Evolutionary conservation across 495 filamentous ascomycete species (phyloP).

Genomic region (Aspergillus bertholletiae): DNA sequence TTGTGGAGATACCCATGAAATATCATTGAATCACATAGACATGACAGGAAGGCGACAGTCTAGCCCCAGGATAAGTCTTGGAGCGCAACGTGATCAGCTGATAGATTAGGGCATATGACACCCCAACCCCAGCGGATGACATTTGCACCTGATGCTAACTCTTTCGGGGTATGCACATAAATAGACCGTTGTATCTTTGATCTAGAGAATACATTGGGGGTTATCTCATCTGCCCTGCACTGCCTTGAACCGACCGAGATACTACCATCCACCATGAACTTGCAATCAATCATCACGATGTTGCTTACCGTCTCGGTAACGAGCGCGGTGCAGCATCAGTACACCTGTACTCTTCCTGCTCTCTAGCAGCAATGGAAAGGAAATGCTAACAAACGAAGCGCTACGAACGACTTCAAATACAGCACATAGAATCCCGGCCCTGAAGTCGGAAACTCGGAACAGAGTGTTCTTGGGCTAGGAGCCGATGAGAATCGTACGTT

Average conservation of each 20-base stretch:
- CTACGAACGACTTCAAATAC: neutral
- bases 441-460: neutral
- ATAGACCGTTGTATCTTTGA: neutral
- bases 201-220: too few species aligned
- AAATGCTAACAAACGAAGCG: neutral
- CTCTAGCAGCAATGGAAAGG: neutral
- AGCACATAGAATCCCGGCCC: neutral
- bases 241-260: too few species aligned
- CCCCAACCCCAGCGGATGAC: neutral
- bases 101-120: neutral
- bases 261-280: neutral
- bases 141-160: neutral
- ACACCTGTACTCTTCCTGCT: neutral
- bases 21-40: too few species aligned
- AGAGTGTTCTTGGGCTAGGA: neutral
- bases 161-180: neutral
- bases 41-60: too few species aligned
- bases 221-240: too few species aligned
- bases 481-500: neutral
- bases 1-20: too few species aligned
- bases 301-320: neutral
- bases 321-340: neutral
- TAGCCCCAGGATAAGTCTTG: neutral
- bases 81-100: neutral
- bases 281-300: neutral